These are phyloP conservation scores for Colletotrichum camelliae DNA, from an alignment of 2,329 filamentous ascomycete genomes.

Conservation along the genomic window DNA sequence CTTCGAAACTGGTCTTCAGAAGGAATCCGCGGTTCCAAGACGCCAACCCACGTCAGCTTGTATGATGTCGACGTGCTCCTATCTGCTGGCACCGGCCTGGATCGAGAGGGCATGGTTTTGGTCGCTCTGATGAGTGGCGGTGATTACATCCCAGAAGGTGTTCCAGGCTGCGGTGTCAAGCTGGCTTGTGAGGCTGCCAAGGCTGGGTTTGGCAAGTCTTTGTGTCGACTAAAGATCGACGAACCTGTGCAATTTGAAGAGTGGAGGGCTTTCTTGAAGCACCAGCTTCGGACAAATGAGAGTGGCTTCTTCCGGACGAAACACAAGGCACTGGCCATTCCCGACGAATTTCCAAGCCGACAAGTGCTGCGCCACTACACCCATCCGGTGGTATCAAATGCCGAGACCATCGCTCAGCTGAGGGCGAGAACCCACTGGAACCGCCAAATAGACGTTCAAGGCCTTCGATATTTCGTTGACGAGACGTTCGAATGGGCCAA, in stretches of 20 bases:
- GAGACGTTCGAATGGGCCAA: slow-evolving; percentile 89
- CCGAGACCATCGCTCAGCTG: slow-evolving; percentile 60
- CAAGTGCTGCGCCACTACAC: slow-evolving; percentile 88
- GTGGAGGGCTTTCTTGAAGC: slow-evolving; percentile 76
- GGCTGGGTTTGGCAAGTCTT: slow-evolving; percentile 81
- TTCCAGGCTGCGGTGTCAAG: slow-evolving; percentile 86
- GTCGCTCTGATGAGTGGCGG: slow-evolving; percentile 95
- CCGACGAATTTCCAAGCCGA: slow-evolving; percentile 79
- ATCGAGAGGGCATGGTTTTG: slow-evolving; percentile 88
- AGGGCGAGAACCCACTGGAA: slow-evolving; percentile 64
- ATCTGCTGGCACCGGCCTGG: slow-evolving; percentile 61
- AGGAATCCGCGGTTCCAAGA: slow-evolving; percentile 63
- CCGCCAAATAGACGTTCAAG: slow-evolving; percentile 65
- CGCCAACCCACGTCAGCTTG: slow-evolving; percentile 84
- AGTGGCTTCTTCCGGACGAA: slow-evolving; percentile 79
- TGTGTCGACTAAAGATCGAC: slow-evolving; percentile 69
- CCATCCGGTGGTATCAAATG: slow-evolving; percentile 78
- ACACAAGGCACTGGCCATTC: slow-evolving; percentile 77
- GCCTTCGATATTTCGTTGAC: slow-evolving; percentile 74
- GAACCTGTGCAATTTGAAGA: slow-evolving; percentile 64
- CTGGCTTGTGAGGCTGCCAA: slow-evolving; percentile 88
- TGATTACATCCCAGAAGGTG: slow-evolving; percentile 89
- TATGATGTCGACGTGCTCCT: slow-evolving; percentile 68
- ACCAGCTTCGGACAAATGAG: slow-evolving; percentile 85
- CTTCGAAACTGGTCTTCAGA: slow-evolving; percentile 86